Evolutionary conservation across 2,329 filamentous ascomycete species (phyloP).

Genomic region (Colletotrichum lentis): DNA sequence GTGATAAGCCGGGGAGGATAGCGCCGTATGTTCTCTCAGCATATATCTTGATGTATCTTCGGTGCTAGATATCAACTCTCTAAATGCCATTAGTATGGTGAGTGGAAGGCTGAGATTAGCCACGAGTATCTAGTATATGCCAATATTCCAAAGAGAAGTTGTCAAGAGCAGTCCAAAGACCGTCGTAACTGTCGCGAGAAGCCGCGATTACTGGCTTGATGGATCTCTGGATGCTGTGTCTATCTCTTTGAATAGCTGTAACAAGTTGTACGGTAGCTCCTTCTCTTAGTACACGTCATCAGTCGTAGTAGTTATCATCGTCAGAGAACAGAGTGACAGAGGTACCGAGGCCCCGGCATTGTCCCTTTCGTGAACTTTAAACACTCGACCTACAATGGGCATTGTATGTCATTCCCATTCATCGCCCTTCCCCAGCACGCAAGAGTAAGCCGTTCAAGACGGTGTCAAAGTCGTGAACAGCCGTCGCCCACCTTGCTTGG

Average conservation of each 20-base stretch:
- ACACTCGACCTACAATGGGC: neutral
- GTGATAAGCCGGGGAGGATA: slow-evolving; percentile 78
- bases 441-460: no score
- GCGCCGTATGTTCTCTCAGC: neutral
- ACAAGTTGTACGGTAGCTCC: neutral
- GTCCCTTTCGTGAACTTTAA: neutral
- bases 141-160: no score
- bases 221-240: no score
- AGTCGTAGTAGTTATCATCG: no score
- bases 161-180: no score
- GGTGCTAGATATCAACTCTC: no score
- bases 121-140: neutral
- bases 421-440: neutral
- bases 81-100: neutral
- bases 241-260: neutral
- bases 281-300: neutral
- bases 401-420: no score
- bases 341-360: neutral
- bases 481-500: neutral
- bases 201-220: no score
- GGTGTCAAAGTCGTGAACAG: neutral
- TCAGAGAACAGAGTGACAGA: no score
- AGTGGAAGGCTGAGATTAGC: neutral
- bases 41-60: neutral
- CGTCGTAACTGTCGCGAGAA: neutral